Evolutionary conservation across 805 yeast species (phyloP).

Genomic region (Komagataella populi): DNA sequence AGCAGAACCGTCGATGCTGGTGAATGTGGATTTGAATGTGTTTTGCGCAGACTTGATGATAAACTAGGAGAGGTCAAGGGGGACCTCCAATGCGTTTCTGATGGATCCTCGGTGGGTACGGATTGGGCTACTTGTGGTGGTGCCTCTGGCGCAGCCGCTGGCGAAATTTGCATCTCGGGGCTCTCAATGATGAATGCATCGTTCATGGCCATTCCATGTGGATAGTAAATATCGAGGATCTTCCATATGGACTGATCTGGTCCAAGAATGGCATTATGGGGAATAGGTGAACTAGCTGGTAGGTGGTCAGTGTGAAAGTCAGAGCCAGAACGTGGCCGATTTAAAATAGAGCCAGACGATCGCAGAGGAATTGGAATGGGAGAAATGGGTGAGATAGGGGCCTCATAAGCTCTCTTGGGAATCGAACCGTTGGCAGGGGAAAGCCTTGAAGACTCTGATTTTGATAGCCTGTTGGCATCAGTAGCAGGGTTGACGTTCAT

Average conservation of each 20-base stretch:
- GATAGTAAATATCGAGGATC: constrained; percentile 44
- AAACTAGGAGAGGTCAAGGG: constrained; percentile 4
- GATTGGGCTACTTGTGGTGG: neutral
- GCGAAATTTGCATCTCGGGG: constrained; percentile 10
- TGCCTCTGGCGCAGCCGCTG: neutral
- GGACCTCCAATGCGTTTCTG: constrained; percentile 1
- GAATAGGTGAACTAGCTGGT: neutral
- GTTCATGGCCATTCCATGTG: constrained; percentile 52
- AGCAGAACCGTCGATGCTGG: constrained; percentile 1
- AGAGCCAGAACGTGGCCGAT: neutral
- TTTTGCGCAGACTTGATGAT: constrained; percentile 1
- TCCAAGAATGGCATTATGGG: neutral
- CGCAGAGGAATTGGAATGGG: neutral
- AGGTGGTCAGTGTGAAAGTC: neutral
- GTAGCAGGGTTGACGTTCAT: neutral
- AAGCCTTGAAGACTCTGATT: neutral
- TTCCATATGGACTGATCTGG: constrained; percentile 42
- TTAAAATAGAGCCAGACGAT: neutral
- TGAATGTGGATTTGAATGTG: constrained; percentile 1
- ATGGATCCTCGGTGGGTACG: neutral
- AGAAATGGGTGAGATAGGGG: constrained; percentile 2
- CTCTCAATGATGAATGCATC: constrained; percentile 54
- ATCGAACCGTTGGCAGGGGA: constrained; percentile 4
- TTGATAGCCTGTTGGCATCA: neutral
- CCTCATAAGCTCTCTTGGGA: constrained; percentile 1